Conservation (phyloP, 495 filamentous ascomycete species). For the Echria macrotheca region DNA sequence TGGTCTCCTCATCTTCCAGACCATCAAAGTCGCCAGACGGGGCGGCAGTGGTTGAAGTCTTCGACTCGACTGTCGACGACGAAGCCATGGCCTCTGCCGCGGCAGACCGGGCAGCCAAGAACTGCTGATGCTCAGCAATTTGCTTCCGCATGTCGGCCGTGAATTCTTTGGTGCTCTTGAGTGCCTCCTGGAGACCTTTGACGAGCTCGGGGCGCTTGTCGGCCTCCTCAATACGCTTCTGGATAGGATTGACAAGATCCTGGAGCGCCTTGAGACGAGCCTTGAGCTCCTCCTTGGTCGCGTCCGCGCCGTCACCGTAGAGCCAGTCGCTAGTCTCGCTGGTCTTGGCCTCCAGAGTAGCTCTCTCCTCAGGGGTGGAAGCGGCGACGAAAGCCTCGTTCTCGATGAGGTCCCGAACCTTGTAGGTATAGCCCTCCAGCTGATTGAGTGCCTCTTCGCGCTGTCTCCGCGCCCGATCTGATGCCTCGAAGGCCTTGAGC, state of each 20-base stretch:
- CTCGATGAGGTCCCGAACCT: conserved; percentile 71
- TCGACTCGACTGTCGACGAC: conserved; percentile 21
- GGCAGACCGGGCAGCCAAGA: conserved; percentile 36
- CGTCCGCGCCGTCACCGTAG: conserved; percentile 75
- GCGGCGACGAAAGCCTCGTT: conserved; percentile 66
- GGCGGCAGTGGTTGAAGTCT: conserved; percentile 36
- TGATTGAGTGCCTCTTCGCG: conserved; percentile 89
- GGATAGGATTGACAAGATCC: conserved; percentile 62
- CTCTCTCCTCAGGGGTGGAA: conserved; percentile 59
- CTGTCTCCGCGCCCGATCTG: conserved; percentile 66
- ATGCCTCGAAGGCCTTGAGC: conserved; percentile 73
- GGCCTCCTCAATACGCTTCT: conserved; percentile 64
- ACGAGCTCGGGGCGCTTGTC: conserved; percentile 59
- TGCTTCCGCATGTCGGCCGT: conserved; percentile 47
- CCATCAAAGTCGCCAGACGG: conserved; percentile 54
- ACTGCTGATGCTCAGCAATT: conserved; percentile 44
- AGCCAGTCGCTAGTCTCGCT: conserved; percentile 79
- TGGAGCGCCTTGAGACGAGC: conserved; percentile 66
- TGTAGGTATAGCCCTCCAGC: conserved; percentile 91
- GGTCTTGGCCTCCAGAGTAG: conserved; percentile 56
- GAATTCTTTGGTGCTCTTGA: conserved; percentile 50
- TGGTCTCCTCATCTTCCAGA: conserved; percentile 51
- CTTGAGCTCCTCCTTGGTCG: conserved; percentile 64
- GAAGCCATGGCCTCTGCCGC: conserved; percentile 37
- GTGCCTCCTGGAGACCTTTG: conserved; percentile 54